phyloP scores from a whole-genome alignment of 345 rosid genomes.

The Turnera subulata region DNA sequence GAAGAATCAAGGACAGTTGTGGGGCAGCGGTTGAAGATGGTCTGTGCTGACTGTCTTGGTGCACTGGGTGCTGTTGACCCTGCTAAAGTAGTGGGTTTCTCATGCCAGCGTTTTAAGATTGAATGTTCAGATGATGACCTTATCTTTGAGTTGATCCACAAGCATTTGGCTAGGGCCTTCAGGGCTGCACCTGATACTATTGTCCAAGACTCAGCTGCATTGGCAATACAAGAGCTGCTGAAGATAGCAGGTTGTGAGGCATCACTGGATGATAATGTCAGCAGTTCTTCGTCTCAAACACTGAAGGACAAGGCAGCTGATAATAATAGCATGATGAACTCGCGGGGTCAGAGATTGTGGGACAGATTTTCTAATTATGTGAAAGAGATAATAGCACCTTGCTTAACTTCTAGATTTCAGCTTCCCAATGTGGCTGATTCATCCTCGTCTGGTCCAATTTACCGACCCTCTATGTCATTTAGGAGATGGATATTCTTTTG shows the following conservation, averaged over 20 bases:
- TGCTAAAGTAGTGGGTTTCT: slow-evolving; percentile 71
- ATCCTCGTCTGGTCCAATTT: slow-evolving; percentile 67
- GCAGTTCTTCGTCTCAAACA: slow-evolving; percentile 33
- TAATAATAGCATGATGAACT: slow-evolving; percentile 37
- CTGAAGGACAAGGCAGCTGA: slow-evolving; percentile 35
- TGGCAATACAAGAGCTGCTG: slow-evolving; percentile 94
- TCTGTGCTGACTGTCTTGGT: slow-evolving; percentile 94
- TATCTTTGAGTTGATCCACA: slow-evolving; percentile 88
- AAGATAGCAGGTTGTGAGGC: slow-evolving; percentile 98
- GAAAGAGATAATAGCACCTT: slow-evolving; percentile 94
- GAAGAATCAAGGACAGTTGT: slow-evolving; percentile 93
- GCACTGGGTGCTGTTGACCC: slow-evolving; percentile 98
- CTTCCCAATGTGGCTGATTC: slow-evolving; percentile 80
- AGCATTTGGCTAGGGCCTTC: slow-evolving; percentile 90
- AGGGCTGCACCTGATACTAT: slow-evolving; percentile 95
- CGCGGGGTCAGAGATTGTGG: slow-evolving; percentile 91
- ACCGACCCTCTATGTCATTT: slow-evolving; percentile 89
- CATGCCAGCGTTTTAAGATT: slow-evolving; percentile 84
- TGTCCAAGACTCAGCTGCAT: slow-evolving; percentile 93
- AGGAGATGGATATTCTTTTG: slow-evolving; percentile 88
- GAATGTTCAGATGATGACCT: slow-evolving; percentile 99
- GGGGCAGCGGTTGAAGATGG: slow-evolving; percentile 85
- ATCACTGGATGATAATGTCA: slow-evolving; percentile 70
- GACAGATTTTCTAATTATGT: slow-evolving; percentile 87
- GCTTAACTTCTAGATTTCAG: slow-evolving; percentile 92